Evolutionary conservation across 805 yeast genomes (phyloP).

Genomic region (Candida anglica): DNA sequence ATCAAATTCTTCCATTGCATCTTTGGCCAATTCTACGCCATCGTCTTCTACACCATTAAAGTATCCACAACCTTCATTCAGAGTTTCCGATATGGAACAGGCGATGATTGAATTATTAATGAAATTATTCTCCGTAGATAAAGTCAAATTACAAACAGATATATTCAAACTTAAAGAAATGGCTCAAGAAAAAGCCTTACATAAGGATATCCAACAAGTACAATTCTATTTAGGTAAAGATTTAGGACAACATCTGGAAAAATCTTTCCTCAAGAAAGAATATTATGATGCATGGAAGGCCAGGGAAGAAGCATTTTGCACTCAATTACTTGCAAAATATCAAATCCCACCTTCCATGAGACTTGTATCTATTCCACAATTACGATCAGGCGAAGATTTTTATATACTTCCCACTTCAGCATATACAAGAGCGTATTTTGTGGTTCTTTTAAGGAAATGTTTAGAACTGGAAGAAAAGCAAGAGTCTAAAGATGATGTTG

Average conservation of each 20-base stretch:
- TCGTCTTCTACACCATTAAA: conserved; percentile 7
- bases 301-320: conserved; percentile 20
- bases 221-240: conserved; percentile 32
- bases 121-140: conserved; percentile 47
- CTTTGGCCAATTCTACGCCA: conserved; percentile 1
- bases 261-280: conserved; percentile 16
- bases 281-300: conserved; percentile 31
- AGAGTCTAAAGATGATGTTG: conserved; percentile 10
- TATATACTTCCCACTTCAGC: conserved; percentile 30
- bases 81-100: conserved; percentile 51
- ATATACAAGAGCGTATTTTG: conserved; percentile 36
- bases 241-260: conserved; percentile 34
- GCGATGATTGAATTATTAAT: conserved; percentile 39
- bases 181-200: conserved; percentile 36
- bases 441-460: conserved; percentile 38
- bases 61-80: conserved; percentile 47
- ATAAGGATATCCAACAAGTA: conserved; percentile 32
- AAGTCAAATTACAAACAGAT: conserved; percentile 51
- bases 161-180: conserved; percentile 37
- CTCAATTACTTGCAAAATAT: conserved; percentile 21
- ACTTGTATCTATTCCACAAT: conserved; percentile 24
- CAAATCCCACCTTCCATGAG: conserved; percentile 28
- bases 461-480: conserved; percentile 32
- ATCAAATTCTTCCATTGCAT: not conserved
- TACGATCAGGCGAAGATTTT: conserved; percentile 33